phyloP scores from a whole-genome alignment of 768 basidiomycete genomes.

The Pleurotus tuoliensis region DNA sequence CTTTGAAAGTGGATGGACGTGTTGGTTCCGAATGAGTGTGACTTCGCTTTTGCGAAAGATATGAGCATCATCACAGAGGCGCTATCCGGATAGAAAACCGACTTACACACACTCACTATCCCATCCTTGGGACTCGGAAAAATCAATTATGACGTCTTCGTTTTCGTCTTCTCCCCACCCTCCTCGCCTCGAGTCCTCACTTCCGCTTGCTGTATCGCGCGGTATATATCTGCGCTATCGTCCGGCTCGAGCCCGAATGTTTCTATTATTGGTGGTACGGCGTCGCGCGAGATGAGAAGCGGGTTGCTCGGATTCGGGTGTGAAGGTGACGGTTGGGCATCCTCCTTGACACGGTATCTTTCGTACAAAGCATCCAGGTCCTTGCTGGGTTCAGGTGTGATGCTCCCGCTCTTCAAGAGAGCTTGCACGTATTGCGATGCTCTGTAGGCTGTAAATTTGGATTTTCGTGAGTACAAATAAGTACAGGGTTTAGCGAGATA shows the following conservation, averaged over 20 bases:
- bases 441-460: slow-evolving; percentile 49
- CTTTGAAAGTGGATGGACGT: too few species aligned
- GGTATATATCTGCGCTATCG: slow-evolving; percentile 48
- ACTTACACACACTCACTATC: too few species aligned
- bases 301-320: slow-evolving; percentile 17
- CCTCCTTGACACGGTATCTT: slow-evolving; percentile 12
- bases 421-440: slow-evolving; percentile 64
- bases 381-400: slow-evolving; percentile 52
- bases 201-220: slow-evolving; percentile 61
- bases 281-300: slow-evolving; percentile 48
- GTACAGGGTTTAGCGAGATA: not conserved
- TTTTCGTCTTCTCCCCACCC: too few species aligned
- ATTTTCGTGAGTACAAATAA: too few species aligned
- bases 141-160: too few species aligned
- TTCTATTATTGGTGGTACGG: slow-evolving; percentile 46
- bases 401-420: slow-evolving; percentile 50
- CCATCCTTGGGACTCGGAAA: too few species aligned
- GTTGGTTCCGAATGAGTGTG: too few species aligned
- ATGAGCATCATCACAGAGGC: too few species aligned
- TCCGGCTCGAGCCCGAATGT: slow-evolving; percentile 41
- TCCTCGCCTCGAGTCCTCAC: slow-evolving; percentile 23
- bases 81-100: too few species aligned
- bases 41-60: too few species aligned
- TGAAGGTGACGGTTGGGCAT: slow-evolving; percentile 9
- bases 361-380: slow-evolving; percentile 58